Percentiles rank a stretch among this genome's conserved stretches.
Evolutionary conservation across 108 stramenopile genomes (phyloP).

Genomic region (Nitzschia palea): DNA sequence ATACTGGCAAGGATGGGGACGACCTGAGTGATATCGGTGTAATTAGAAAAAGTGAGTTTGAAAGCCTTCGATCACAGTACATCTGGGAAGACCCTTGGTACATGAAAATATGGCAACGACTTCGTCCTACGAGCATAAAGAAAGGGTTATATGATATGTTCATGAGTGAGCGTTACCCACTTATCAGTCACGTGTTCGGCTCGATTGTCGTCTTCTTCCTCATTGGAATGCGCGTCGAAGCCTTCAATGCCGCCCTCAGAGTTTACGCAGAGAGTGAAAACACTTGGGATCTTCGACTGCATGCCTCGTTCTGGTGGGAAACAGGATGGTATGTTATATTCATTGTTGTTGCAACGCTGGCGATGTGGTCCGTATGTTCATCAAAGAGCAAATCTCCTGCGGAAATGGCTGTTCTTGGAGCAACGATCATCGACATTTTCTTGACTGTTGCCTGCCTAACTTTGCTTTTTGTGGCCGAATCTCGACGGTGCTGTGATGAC

Average conservation of each 20-base stretch:
- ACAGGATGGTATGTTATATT: conserved; percentile 33
- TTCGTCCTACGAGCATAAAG: background rate
- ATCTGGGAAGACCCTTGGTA: conserved; percentile 3
- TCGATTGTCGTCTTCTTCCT: conserved; percentile 50
- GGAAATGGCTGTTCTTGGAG: conserved; percentile 3
- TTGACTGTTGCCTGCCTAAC: conserved; percentile 47
- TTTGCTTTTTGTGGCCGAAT: conserved; percentile 61
- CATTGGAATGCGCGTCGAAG: conserved; percentile 47
- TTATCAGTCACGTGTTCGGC: conserved; percentile 49
- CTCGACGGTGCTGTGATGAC: conserved; percentile 54
- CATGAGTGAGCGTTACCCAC: conserved; percentile 20
- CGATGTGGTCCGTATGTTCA: conserved; percentile 1
- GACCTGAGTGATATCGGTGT: conserved; percentile 31
- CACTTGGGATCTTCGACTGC: conserved; percentile 20
- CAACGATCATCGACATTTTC: conserved; percentile 49
- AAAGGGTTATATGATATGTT: conserved; percentile 21
- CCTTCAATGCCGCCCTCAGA: conserved; percentile 26
- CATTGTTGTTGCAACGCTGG: conserved; percentile 23
- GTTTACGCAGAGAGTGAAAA: conserved; percentile 7
- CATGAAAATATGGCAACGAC: too few relatives aligned
- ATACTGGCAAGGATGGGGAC: conserved; percentile 30
- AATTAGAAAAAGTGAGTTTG: background rate
- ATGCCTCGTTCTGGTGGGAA: conserved; percentile 57
- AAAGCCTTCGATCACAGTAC: background rate
- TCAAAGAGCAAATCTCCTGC: background rate